Percentiles rank a stretch among this genome's conserved stretches.
Conservation (phyloP, 2,329 filamentous ascomycete species). For the Alternaria dauci region DNA sequence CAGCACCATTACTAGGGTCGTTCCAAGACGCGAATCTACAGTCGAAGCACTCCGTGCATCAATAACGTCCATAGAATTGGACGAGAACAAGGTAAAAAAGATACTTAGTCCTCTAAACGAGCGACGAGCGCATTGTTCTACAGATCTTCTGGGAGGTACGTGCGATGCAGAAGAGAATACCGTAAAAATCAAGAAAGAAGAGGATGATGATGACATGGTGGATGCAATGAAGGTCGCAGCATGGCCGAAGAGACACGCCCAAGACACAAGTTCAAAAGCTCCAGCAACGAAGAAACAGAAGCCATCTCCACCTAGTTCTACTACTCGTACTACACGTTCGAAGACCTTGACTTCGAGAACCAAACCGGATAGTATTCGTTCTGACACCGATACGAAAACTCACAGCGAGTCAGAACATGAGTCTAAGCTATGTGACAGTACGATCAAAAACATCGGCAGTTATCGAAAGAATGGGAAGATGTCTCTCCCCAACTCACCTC, state of each 20-base stretch:
- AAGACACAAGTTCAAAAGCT: neutral
- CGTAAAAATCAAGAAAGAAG: neutral
- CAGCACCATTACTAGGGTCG: neutral
- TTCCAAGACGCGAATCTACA: neutral
- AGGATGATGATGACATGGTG: neutral
- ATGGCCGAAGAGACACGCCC: neutral
- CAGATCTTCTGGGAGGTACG: neutral
- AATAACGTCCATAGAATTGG: neutral
- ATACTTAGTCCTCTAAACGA: neutral
- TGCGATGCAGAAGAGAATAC: neutral
- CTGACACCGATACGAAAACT: neutral
- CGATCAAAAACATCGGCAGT: neutral
- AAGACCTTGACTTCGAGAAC: neutral
- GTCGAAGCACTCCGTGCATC: neutral
- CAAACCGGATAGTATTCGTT: neutral
- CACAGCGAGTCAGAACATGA: neutral
- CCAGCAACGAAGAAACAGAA: neutral
- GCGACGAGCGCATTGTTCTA: neutral
- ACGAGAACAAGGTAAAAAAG: neutral
- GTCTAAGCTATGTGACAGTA: neutral
- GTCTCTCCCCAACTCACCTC: neutral
- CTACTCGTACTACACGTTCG: neutral
- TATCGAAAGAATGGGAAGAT: neutral
- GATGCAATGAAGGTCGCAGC: neutral
- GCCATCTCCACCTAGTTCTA: neutral